A percentile compares a stretch with the other conserved stretches of the same genome.
phyloP scores from a whole-genome alignment of 2,329 filamentous ascomycete species.

The Alternaria gansuensis region DNA sequence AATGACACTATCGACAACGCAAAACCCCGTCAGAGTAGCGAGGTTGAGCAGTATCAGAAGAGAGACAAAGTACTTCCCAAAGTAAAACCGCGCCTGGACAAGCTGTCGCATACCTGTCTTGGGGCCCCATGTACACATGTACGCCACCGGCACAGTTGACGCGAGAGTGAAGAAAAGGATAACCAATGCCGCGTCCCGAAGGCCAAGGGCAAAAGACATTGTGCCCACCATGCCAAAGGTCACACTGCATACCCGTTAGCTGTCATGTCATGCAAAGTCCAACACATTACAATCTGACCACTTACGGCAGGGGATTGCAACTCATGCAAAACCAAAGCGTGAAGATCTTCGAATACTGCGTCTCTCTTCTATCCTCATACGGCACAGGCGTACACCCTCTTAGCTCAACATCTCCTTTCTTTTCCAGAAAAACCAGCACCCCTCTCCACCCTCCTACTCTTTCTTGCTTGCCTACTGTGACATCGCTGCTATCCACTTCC shows the following conservation, averaged over 20 bases:
- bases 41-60: conserved; percentile 70
- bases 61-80: conserved; percentile 64
- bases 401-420: conserved; percentile 44
- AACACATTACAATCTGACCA: neutral
- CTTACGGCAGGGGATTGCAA: conserved; percentile 66
- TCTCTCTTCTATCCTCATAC: conserved; percentile 63
- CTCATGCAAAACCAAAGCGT: conserved; percentile 69
- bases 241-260: conserved; percentile 53
- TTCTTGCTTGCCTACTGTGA: conserved; percentile 23
- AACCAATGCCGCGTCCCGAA: conserved; percentile 66
- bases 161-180: conserved; percentile 71
- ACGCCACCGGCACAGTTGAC: conserved; percentile 64
- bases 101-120: conserved; percentile 72
- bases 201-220: conserved; percentile 62
- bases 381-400: conserved; percentile 66
- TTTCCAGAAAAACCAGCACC: conserved; percentile 32
- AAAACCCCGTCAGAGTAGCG: conserved; percentile 70
- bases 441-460: conserved; percentile 27
- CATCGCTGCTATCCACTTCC: conserved; percentile 10
- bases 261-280: neutral
- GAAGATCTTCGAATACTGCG: conserved; percentile 65
- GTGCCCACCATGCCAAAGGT: conserved; percentile 72
- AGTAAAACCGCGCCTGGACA: conserved; percentile 70
- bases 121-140: conserved; percentile 66
- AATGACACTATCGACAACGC: conserved; percentile 68